Conservation (phyloP, 164 flowering plant genomes). For the Macadamia integrifolia region DNA sequence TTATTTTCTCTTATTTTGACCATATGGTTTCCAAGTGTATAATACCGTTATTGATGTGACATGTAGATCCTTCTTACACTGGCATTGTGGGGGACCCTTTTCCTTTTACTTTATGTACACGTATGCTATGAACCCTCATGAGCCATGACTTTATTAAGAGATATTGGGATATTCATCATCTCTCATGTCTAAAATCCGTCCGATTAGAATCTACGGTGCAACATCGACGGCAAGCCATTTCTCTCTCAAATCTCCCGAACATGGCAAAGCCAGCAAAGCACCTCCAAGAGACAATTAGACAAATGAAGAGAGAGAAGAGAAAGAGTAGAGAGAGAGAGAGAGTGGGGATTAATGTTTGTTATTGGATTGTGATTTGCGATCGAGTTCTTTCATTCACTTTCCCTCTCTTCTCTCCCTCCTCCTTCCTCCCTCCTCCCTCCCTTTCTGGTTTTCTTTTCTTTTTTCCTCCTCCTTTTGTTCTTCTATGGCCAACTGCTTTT, state of each 20-base stretch:
- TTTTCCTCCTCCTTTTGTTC: neutral
- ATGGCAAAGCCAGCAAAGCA: neutral
- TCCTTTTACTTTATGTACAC: too few relatives aligned
- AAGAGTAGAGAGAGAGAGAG: neutral
- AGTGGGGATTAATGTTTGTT: neutral
- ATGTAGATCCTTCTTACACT: too few relatives aligned
- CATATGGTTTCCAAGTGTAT: too few relatives aligned
- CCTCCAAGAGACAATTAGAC: neutral
- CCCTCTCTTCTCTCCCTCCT: neutral
- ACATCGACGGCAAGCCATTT: neutral
- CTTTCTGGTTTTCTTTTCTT: neutral
- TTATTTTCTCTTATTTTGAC: too few relatives aligned
- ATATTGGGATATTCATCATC: too few relatives aligned
- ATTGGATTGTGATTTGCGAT: neutral
- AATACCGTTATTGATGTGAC: too few relatives aligned
- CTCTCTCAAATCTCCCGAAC: neutral
- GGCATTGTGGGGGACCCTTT: too few relatives aligned
- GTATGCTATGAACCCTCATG: too few relatives aligned
- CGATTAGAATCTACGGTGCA: neutral
- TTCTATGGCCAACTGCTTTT: neutral
- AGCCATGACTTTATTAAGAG: too few relatives aligned
- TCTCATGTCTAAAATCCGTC: neutral
- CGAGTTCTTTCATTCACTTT: neutral
- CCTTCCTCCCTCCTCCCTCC: neutral
- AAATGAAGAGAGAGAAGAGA: too few relatives aligned